phyloP scores from a whole-genome alignment of 2,329 filamentous ascomycete species.

The Phaeosphaeria sp. region DNA sequence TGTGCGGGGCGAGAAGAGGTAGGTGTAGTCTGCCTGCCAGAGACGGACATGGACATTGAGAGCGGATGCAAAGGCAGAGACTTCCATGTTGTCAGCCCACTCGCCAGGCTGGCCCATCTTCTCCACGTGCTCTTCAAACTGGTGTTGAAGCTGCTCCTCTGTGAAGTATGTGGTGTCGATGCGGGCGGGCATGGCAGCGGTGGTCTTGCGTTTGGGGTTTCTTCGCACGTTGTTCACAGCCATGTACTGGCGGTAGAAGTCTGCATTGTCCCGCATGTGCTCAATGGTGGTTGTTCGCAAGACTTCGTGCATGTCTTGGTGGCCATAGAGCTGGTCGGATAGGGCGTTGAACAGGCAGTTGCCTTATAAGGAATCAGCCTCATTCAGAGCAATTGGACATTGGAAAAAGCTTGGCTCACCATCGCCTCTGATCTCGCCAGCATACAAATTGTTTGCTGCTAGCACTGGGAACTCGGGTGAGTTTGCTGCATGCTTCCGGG shows the following conservation, averaged over 20 bases:
- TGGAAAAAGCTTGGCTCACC: conserved; percentile 56
- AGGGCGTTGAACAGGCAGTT: conserved; percentile 75
- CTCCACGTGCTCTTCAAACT: conserved; percentile 63
- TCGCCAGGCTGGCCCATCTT: conserved; percentile 66
- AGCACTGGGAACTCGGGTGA: conserved; percentile 62
- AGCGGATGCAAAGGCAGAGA: conserved; percentile 69
- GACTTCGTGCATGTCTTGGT: conserved; percentile 62
- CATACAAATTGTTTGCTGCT: conserved; percentile 63
- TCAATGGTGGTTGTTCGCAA: conserved; percentile 66
- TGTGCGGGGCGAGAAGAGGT: conserved; percentile 55
- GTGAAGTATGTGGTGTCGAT: conserved; percentile 57
- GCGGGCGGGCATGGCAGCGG: conserved; percentile 51
- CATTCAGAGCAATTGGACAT: conserved; percentile 6
- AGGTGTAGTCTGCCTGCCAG: conserved; percentile 62
- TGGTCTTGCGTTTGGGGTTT: conserved; percentile 63
- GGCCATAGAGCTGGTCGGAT: conserved; percentile 70
- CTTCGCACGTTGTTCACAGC: conserved; percentile 61
- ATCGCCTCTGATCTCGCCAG: conserved; percentile 65
- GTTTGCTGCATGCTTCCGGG: conserved; percentile 37
- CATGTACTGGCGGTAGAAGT: conserved; percentile 71
- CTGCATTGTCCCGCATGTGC: conserved; percentile 66
- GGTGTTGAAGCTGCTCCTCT: conserved; percentile 59
- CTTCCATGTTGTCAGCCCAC: conserved; percentile 72
- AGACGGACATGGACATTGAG: conserved; percentile 69
- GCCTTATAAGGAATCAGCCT: conserved; percentile 53